Conservation (phyloP, 2,329 filamentous ascomycete genomes). For the Ophiostoma quercus region DNA sequence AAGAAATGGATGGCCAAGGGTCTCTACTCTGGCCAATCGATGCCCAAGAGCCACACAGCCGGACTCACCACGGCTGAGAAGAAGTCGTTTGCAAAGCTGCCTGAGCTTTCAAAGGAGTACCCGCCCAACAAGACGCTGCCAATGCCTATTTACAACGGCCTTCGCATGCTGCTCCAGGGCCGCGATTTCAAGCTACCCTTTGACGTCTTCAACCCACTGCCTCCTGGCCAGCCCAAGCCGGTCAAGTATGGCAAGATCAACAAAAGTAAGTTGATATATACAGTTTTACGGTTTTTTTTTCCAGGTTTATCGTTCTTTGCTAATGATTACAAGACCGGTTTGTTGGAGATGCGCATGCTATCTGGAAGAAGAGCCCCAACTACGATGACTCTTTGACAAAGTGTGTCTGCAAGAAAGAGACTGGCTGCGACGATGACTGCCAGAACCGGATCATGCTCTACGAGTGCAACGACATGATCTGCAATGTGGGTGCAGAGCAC, state of each 20-base stretch:
- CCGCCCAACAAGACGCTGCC: conserved; percentile 59
- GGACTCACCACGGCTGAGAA: conserved; percentile 49
- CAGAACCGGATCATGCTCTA: conserved; percentile 97
- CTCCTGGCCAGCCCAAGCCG: conserved; percentile 80
- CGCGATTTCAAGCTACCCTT: conserved; percentile 85
- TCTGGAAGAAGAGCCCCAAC: conserved; percentile 75
- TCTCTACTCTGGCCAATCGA: conserved; percentile 77
- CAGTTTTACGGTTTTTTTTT: not conserved
- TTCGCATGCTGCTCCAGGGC: conserved; percentile 64
- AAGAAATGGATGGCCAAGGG: conserved; percentile 81
- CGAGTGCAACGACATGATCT: conserved; percentile 89
- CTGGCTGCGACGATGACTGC: conserved; percentile 82
- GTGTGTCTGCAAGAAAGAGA: conserved; percentile 71
- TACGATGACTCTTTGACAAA: conserved; percentile 69
- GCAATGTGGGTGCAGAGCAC: conserved; percentile 64
- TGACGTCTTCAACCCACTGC: conserved; percentile 82
- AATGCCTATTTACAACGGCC: conserved; percentile 70
- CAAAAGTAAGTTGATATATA: conserved; percentile 61
- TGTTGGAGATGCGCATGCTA: conserved; percentile 71
- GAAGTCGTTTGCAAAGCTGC: conserved; percentile 45
- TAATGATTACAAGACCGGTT: conserved; percentile 64
- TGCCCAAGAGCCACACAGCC: conserved; percentile 43
- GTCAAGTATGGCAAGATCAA: conserved; percentile 90
- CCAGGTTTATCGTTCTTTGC: not conserved
- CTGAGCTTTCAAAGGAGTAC: conserved; percentile 43